phyloP scores from a whole-genome alignment of 2,329 filamentous ascomycete genomes.

The Pyrenochaeta sp. region DNA sequence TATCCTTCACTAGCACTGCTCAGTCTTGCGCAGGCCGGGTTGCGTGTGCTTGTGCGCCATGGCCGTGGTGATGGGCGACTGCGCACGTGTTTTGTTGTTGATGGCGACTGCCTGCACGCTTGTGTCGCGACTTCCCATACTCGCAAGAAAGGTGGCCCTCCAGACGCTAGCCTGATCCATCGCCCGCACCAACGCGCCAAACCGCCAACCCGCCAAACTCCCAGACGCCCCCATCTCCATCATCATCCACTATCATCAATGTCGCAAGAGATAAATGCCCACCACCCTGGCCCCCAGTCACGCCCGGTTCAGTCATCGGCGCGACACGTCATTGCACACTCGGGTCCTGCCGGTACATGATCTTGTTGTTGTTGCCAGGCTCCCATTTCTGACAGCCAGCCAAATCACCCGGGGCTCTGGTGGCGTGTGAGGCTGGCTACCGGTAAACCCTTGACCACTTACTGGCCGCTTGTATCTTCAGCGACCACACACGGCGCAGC shows the following conservation, averaged over 20 bases:
- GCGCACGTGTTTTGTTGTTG: no score
- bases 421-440: constrained; percentile 28
- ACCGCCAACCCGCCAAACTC: constrained; percentile 3
- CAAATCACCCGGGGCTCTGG: constrained; percentile 10
- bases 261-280: background rate
- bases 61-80: no score
- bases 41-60: no score
- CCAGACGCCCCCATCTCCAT: background rate
- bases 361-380: constrained; percentile 17
- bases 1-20: no score
- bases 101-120: background rate
- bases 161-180: constrained; percentile 28
- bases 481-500: constrained; percentile 17
- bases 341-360: background rate
- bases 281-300: background rate
- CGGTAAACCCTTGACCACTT: constrained; percentile 16
- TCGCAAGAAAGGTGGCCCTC: constrained; percentile 30
- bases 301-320: constrained; percentile 3
- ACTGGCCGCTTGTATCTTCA: background rate
- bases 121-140: constrained; percentile 22
- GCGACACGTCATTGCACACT: constrained; percentile 10
- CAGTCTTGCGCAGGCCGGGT: no score
- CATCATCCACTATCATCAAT: background rate
- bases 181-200: constrained; percentile 20
- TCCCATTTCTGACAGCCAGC: constrained; percentile 28